phyloP scores from a whole-genome alignment of 1,284 basidiomycete genomes.

The Thecaphora thlaspeos region DNA sequence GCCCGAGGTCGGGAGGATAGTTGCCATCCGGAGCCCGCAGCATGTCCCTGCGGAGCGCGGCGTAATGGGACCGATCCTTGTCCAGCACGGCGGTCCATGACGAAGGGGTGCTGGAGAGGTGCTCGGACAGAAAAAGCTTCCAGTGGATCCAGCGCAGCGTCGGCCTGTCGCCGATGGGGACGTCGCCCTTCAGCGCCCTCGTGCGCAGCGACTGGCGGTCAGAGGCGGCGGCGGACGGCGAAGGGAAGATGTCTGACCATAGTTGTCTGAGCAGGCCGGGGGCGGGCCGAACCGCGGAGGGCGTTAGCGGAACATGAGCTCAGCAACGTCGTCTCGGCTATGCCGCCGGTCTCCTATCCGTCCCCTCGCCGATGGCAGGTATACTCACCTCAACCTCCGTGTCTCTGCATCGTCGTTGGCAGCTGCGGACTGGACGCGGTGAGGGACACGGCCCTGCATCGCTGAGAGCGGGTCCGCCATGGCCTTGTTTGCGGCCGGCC shows the following conservation, averaged over 20 bases:
- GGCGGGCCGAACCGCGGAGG: neutral
- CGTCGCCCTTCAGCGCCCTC: conserved; percentile 7
- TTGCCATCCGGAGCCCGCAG: conserved; percentile 39
- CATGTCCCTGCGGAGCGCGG: conserved; percentile 19
- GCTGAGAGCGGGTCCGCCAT: neutral
- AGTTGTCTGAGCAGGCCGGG: neutral
- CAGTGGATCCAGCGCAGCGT: conserved; percentile 36
- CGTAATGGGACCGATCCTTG: conserved; percentile 27
- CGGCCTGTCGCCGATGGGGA: conserved; percentile 7
- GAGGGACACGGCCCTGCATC: neutral
- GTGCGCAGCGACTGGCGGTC: neutral
- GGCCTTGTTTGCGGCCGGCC: neutral
- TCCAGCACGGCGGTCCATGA: conserved; percentile 26
- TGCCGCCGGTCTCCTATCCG: too few relatives aligned
- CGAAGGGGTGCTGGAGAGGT: conserved; percentile 26
- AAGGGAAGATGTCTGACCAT: neutral
- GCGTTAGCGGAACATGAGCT: too few relatives aligned
- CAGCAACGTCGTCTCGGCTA: too few relatives aligned
- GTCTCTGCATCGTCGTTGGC: too few relatives aligned
- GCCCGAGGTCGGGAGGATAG: conserved; percentile 34
- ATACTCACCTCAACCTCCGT: too few relatives aligned
- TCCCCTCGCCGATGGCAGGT: too few relatives aligned
- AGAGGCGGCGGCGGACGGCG: neutral
- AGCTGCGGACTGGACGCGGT: too few relatives aligned
- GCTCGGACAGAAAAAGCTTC: conserved; percentile 31